Base-by-base conservation (phyloP, 257 asterid species). In the Marsdenia floribunda region DNA sequence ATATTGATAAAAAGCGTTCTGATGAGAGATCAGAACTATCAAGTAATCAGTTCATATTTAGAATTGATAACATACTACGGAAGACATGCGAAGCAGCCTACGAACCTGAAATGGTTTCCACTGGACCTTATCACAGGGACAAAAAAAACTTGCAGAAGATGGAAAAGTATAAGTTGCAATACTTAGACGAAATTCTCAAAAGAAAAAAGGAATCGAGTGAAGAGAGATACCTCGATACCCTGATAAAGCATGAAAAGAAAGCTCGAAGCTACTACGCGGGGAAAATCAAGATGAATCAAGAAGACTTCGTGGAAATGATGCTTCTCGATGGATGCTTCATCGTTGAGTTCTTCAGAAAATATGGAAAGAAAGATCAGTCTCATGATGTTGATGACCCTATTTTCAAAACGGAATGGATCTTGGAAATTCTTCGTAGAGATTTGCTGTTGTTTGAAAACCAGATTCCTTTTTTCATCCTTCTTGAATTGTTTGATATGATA, bases 131-230 rank as follows among this genome's bases (percentile, higher is more conserved):
- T 24, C 37, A 59, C 65, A 14, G 33, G 1, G 38, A 37, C 33
- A 59, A 59, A 24, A 59, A 11, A 18, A 59, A 24, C 65, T 14
- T 59, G 7, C 65, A 59, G 38, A 59, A 59, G 5, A 24, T 59
- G 65, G 65, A 59, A 59, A 81, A 75, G 29, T 83, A 77, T 44
- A 88, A 86, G 49, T 9, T 76, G 26, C 74, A 71, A 72, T 86
- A 59, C 18, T 24, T 59, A 4, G 16, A 22, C 0, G 37, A 3
- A 5, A 26, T 59, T 59, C 38, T 59, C 18, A 24, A 59, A 26
- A 24, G 65, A 24, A 16, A 10, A 24, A 26, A 26, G 6, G 19
- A 22, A 59, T 3, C 18, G 3, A 59, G 65, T 24, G 18, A 18
- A 0, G 18, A 24, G 2, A 59, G 6, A 59, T 59, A 59, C 38